phyloP scores from a whole-genome alignment of 345 rosid species.

The Aquilaria sinensis region DNA sequence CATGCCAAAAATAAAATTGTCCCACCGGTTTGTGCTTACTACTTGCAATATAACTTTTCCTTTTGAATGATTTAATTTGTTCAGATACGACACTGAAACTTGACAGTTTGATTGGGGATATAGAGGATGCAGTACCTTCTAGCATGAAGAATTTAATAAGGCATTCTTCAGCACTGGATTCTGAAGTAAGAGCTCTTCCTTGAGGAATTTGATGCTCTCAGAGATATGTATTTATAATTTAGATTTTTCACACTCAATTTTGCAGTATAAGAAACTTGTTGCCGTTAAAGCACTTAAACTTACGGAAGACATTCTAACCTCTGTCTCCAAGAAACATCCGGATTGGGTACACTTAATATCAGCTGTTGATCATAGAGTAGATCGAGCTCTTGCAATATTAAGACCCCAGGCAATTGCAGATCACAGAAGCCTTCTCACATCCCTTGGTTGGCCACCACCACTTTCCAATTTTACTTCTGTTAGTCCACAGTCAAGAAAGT shows the following conservation, averaged over 20 bases:
- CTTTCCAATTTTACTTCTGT: slow-evolving; percentile 56
- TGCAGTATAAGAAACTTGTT: slow-evolving; percentile 51
- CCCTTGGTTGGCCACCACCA: slow-evolving; percentile 93
- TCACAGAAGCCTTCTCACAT: slow-evolving; percentile 67
- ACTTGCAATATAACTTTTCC: slow-evolving; percentile 2
- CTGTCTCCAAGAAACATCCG: slow-evolving; percentile 56
- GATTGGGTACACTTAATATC: slow-evolving; percentile 72
- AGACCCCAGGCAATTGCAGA: slow-evolving; percentile 95
- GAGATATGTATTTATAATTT: neutral
- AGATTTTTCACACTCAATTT: slow-evolving; percentile 7
- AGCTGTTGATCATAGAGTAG: slow-evolving; percentile 90
- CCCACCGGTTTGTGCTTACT: too few species aligned
- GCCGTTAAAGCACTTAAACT: slow-evolving; percentile 54
- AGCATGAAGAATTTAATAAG: slow-evolving; percentile 48
- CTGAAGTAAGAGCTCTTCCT: slow-evolving; percentile 50
- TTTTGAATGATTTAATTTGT: slow-evolving; percentile 19
- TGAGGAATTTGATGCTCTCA: slow-evolving; percentile 5
- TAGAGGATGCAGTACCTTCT: slow-evolving; percentile 87
- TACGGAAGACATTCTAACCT: slow-evolving; percentile 61
- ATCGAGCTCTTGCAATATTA: slow-evolving; percentile 78
- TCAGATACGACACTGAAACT: slow-evolving; percentile 89
- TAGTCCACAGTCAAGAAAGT: slow-evolving; percentile 36
- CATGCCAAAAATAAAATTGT: too few species aligned
- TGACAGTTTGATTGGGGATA: slow-evolving; percentile 73
- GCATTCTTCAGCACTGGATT: slow-evolving; percentile 35